These are phyloP conservation scores for Symbiodinium pilosum DNA, from an alignment of 73 alveolate species.

Conservation along the genomic window DNA sequence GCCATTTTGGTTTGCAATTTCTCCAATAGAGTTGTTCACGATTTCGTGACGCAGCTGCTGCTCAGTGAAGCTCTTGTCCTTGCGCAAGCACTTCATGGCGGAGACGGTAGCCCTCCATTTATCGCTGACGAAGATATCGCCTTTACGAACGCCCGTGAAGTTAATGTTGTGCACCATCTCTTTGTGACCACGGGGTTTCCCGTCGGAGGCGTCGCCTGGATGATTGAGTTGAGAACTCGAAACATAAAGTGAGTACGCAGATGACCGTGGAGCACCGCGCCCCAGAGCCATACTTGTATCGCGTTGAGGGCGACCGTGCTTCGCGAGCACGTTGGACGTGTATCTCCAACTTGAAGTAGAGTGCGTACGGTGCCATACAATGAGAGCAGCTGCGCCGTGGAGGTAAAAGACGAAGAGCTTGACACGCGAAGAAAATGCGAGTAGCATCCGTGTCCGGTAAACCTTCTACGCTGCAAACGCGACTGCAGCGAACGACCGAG, in stretches of 20 bases:
- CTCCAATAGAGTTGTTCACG: conserved; percentile 28
- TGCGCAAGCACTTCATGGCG: background rate
- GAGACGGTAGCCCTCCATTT: conserved; percentile 40
- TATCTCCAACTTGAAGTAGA: background rate
- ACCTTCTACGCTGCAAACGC: background rate
- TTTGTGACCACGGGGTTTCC: background rate
- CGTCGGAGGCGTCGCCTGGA: conserved; percentile 22
- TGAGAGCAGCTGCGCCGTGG: background rate
- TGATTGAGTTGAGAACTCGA: conserved; percentile 10
- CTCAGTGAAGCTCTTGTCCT: background rate
- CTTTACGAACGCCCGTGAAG: background rate
- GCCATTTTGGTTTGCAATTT: conserved; percentile 11
- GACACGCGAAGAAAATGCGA: background rate
- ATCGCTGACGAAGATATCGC: conserved; percentile 31
- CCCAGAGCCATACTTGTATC: conserved; percentile 72
- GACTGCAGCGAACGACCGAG: background rate
- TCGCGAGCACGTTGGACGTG: background rate
- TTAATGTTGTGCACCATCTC: conserved; percentile 5
- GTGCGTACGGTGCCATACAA: background rate
- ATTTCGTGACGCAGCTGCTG: conserved; percentile 24
- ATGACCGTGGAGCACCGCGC: conserved; percentile 4
- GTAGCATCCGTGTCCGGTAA: background rate
- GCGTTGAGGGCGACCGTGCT: background rate
- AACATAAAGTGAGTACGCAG: background rate
- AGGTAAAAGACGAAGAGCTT: background rate